A percentile compares a stretch with the other conserved stretches of the same genome.
Evolutionary conservation across 805 yeast species (phyloP).

Genomic region (Ogataea dorogensis): DNA sequence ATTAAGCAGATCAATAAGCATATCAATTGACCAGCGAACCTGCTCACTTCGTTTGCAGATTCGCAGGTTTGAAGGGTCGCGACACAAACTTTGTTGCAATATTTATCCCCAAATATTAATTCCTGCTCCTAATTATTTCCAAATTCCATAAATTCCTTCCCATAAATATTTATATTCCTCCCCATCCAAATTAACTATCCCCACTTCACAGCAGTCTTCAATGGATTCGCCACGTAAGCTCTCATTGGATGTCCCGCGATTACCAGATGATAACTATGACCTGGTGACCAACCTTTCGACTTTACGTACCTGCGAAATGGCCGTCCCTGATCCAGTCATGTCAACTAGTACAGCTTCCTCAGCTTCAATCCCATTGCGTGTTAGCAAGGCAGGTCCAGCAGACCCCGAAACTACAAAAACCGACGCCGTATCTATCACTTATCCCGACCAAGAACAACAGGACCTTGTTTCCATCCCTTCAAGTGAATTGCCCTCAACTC

Average conservation of each 20-base stretch:
- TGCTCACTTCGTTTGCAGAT: too few species aligned
- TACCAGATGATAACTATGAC: conserved; percentile 26
- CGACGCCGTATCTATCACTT: conserved; percentile 42
- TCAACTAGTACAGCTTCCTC: conserved; percentile 28
- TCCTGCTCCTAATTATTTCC: too few species aligned
- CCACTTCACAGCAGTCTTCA: too few species aligned
- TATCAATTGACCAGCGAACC: too few species aligned
- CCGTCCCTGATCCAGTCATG: conserved; percentile 19
- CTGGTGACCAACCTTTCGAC: conserved; percentile 23
- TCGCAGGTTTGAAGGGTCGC: too few species aligned
- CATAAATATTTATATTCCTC: too few species aligned
- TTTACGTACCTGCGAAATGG: conserved; percentile 18
- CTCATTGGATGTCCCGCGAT: conserved; percentile 25
- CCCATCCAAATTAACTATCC: too few species aligned
- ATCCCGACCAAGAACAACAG: conserved; percentile 10
- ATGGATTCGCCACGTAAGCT: conserved; percentile 18
- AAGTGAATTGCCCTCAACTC: conserved; percentile 22
- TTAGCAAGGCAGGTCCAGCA: conserved; percentile 44
- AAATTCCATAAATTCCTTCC: too few species aligned
- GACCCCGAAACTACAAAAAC: conserved; percentile 50
- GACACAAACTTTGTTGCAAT: too few species aligned
- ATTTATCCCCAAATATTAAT: too few species aligned
- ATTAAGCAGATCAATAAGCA: too few species aligned
- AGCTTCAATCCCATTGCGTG: conserved; percentile 24
- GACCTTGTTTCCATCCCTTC: conserved; percentile 9